phyloP scores from a whole-genome alignment of 2,329 filamentous ascomycete genomes.

The Pyricularia sp. region DNA sequence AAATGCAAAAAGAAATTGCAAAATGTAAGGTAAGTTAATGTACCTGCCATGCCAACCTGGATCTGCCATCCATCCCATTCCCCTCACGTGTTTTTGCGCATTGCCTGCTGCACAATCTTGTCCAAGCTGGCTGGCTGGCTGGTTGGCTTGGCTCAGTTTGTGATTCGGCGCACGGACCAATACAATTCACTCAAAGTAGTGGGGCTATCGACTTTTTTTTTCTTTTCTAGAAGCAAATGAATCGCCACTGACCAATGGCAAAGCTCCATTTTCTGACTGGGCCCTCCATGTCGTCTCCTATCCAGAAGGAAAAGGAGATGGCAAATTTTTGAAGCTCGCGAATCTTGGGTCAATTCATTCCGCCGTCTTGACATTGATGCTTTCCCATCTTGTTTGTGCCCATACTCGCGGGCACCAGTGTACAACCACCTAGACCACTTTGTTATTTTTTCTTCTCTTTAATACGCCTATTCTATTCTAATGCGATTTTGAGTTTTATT shows the following conservation, averaged over 20 bases:
- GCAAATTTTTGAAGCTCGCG: constrained; percentile 4
- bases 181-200: not conserved
- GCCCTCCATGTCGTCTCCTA: not conserved
- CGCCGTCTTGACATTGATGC: not conserved
- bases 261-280: not conserved
- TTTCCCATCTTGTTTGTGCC: not conserved
- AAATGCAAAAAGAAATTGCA: no score
- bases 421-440: not conserved
- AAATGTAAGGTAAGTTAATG: no score
- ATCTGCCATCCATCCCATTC: not conserved
- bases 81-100: not conserved
- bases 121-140: not conserved
- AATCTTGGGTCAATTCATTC: not conserved
- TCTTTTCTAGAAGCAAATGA: not conserved
- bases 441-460: not conserved
- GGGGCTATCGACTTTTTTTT: not conserved
- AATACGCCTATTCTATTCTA: not conserved
- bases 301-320: not conserved
- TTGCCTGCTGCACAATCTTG: not conserved
- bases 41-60: no score
- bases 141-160: not conserved
- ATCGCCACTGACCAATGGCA: not conserved
- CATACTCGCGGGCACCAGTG: not conserved
- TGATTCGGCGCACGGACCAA: not conserved
- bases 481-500: not conserved